Evolutionary conservation across 2,329 filamentous ascomycete genomes (phyloP).

Genomic region (Knoxdaviesia capensis): DNA sequence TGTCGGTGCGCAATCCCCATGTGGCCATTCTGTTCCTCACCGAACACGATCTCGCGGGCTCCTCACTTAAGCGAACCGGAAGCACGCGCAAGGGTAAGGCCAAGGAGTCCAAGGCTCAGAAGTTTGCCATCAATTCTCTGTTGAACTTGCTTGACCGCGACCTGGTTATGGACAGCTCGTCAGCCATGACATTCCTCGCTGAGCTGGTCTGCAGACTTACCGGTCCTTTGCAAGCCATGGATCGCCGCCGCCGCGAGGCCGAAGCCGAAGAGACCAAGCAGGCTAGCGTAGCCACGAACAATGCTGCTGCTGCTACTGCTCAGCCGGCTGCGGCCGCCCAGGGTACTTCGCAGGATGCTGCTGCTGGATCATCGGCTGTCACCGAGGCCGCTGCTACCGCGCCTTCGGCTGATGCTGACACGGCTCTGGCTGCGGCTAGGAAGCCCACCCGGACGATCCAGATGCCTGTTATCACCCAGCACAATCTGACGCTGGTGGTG

Average conservation of each 20-base stretch:
- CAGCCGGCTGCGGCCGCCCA: constrained; percentile 1
- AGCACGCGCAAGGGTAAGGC: constrained; percentile 60
- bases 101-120: constrained; percentile 66
- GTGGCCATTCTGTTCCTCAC: constrained; percentile 84
- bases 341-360: background rate
- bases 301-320: constrained; percentile 7
- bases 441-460: constrained; percentile 42
- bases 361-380: constrained; percentile 2
- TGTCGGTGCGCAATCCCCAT: constrained; percentile 69
- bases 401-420: constrained; percentile 9
- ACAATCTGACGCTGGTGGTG: constrained; percentile 84
- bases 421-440: constrained; percentile 13
- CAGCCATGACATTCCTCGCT: constrained; percentile 86
- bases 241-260: constrained; percentile 65
- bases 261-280: constrained; percentile 27
- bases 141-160: constrained; percentile 79
- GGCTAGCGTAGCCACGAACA: constrained; percentile 1
- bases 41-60: constrained; percentile 63
- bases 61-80: constrained; percentile 54
- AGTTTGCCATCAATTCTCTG: constrained; percentile 82
- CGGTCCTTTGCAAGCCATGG: constrained; percentile 58
- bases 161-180: constrained; percentile 89
- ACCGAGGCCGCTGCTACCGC: constrained; percentile 9
- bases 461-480: constrained; percentile 68
- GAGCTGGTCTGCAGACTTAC: constrained; percentile 77